Base-by-base conservation (phyloP, 1,139 yeast genomes). In the Kodamaea plutei region DNA sequence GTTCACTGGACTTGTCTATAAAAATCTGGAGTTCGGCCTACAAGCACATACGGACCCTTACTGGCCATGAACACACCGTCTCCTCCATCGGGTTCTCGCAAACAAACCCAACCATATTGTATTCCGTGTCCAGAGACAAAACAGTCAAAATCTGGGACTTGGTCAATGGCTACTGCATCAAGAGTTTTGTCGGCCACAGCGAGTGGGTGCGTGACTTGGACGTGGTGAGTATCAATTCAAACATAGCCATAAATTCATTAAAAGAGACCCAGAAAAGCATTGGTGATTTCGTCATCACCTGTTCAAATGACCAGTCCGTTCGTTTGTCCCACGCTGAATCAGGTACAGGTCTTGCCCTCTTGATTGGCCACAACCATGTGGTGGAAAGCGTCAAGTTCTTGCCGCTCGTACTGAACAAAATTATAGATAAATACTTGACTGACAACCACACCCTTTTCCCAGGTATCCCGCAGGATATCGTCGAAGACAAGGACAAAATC, bases 1-100 rank as follows among this genome's bases (percentile, higher is more conserved):
- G 89, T 44, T 81, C 93, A 0, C 70, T 88, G 0, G 97, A 89
- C 53, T 58, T 87, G 33, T 64, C 77, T 12, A 71, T 85, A 38
- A 81, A 82, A 48, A 58, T 84, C 2, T 84, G 91, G 88, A 81
- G 77, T 45, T 56, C 66, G 7, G 55, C 64, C 13, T 74, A 74
- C 45, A 67, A 69, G 28, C 79, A 81, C 30, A 54, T 78, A 3
- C 67, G 87, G 28, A 79, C 88, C 0, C 59, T 89, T 13, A 61
- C 79, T 1, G 96, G 96, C n/a, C 97, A 89, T 56, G 95, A 88
- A 40, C 96, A 88, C 54, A 79, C 93, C 2, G 78, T 89, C 0
- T 83, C 95, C 0, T 64, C 78, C 2, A 61, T 85, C 8, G 61
- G 64, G 15, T 82, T 84, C 52, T 61, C 69, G 2, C 46, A 38